Base-by-base conservation (phyloP, 1,139 yeast species). In the Saccharomyces hybrid region DNA sequence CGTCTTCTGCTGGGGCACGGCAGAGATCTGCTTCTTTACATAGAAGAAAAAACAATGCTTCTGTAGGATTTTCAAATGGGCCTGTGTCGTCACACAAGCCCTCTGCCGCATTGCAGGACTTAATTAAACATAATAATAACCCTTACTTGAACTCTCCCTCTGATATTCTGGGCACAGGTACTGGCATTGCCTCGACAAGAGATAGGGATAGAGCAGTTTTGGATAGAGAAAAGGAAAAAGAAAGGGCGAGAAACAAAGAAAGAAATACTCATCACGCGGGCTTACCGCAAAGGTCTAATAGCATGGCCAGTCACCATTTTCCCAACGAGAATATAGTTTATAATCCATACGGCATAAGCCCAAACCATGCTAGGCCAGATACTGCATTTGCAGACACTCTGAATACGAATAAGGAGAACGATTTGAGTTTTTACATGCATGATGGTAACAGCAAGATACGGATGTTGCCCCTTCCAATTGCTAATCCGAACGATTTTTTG, bases 401-500 rank as follows among this genome's bases (percentile, higher is more conserved):
- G 4, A 51, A 50, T n/a, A 44, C 52, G 47, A 41, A 57, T 41
- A 51, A 60, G 52, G 50, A 50, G 44, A 38, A 38, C 25, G 59
- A 63, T 57, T 32, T 63, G 42, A 59, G 66, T 34, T 69, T 67
- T 51, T 69, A 67, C 46, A 56, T 67, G 53, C 65, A 67, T 23
- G 68, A 68, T 23, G 73, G 73, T 34, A 75, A 75, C 49, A 78
- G 76, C 31, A 64, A 64, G 55, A 62, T 70, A 42, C 75, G 84
- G 51, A 71, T 82, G 44, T 70, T 86, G 55, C 79, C 84, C 6
- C 76, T 82, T 57, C 93, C 93, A 0, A 81, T 86, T 28, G 80
- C 80, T 25, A 81, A 83, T 62, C 95, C 95, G 4, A 86, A 86
- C 67, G 80, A 80, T 44, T 78, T 72, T 61, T 70, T 86, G 50